Conservation (phyloP, 2,329 filamentous ascomycete species). For the Dothideomycetes sp. region DNA sequence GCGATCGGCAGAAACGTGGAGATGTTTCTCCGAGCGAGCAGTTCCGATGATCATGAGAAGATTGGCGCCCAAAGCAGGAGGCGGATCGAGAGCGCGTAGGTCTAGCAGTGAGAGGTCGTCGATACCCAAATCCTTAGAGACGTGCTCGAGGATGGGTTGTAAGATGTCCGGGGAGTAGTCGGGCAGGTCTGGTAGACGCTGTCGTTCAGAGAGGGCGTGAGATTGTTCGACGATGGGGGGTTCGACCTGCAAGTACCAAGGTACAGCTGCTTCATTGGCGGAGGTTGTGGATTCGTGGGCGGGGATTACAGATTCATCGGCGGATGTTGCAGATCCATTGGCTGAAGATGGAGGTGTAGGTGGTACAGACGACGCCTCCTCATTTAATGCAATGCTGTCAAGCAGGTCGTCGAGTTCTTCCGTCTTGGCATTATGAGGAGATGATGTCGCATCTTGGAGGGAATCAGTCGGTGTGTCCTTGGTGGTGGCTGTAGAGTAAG, state of each 20-base stretch:
- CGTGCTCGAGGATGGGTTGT: constrained; percentile 60
- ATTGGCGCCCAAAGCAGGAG: constrained; percentile 76
- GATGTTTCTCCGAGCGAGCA: constrained; percentile 81
- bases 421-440: too few relatives aligned
- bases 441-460: too few relatives aligned
- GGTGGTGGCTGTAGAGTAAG: background rate
- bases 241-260: constrained; percentile 82
- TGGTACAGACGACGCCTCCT: background rate
- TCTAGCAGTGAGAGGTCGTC: constrained; percentile 75
- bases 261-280: constrained; percentile 26
- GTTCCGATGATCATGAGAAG: constrained; percentile 89
- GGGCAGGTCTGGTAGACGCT: constrained; percentile 54
- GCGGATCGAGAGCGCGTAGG: constrained; percentile 71
- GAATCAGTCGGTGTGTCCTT: too few relatives aligned
- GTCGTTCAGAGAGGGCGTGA: constrained; percentile 38
- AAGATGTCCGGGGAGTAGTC: constrained; percentile 60
- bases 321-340: too few relatives aligned
- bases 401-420: too few relatives aligned
- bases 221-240: constrained; percentile 25
- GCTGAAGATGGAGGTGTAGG: background rate
- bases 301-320: too few relatives aligned
- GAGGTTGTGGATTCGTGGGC: too few relatives aligned
- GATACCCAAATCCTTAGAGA: constrained; percentile 75
- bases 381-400: background rate
- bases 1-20: constrained; percentile 84